Evolutionary conservation across 2,329 filamentous ascomycete genomes (phyloP), one percentile per base, ranked within the genome.

Genomic region (Cladosporium sp.): DNA sequence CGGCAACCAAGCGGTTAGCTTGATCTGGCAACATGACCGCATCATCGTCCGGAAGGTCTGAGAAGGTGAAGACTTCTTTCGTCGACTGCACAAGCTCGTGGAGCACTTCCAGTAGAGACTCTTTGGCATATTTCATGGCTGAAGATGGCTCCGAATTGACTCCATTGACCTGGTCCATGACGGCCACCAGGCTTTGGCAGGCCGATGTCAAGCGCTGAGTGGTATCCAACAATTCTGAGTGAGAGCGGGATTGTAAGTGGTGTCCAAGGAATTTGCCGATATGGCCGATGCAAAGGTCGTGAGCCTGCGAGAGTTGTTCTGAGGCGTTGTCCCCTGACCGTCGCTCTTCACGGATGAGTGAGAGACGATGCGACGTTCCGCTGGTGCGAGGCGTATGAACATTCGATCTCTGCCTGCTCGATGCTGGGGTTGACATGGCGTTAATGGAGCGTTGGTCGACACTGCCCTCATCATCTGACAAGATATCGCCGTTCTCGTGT

Each of bases 231-330:
- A 97, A 78, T 67, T 95, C 90, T 1, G 86, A 82, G 8, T 89
- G 86, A 7, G 90, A 93, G 57, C 93, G 86, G n/a, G 91, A 93
- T 67, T 96, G 90, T 55, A 96, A 77, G 69, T 96, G 89, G 52
- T 96, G 79, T 13, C 93, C 93, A 66, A 97, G 92, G 68, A 97
- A 95, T 4, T 89, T 95, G 46, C 89, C 92, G 48, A 98, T 81
- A 65, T 91, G 87, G 6, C 91, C 93, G 49, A 98, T 75, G 64
- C 97, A 95, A 7, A 82, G 82, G 71, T 97, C 91, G 72, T 96
- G 90, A 46, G 84, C 87, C 46, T 80, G 77, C 63, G 83, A 86
- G 45, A 97, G 79, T 60, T 85, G 85, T 68, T 91, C 87, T 2
- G 91, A 95, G 33, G 93, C 88, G 55, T 96, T 77, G 62, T 87